phyloP scores from a whole-genome alignment of 345 rosid species.

The Murraya koenigii region DNA sequence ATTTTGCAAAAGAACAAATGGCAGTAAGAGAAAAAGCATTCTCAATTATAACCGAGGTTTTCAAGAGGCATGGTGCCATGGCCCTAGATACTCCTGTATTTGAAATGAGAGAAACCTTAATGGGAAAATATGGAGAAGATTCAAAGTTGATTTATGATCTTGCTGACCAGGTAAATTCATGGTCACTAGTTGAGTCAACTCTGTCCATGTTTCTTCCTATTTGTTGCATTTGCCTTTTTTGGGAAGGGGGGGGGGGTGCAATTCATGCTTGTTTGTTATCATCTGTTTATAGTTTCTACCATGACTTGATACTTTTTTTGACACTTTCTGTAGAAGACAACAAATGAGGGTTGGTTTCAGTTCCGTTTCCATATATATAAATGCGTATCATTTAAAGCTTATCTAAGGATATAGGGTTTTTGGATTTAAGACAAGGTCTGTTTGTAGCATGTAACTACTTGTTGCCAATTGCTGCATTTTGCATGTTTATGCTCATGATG shows the following conservation, averaged over 20 bases:
- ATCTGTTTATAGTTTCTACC: too few relatives aligned
- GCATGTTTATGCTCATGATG: too few relatives aligned
- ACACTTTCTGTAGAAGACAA: too few relatives aligned
- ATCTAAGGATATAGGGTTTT: background rate
- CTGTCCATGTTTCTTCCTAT: background rate
- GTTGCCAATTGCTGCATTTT: too few relatives aligned
- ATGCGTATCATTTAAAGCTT: background rate
- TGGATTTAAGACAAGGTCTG: too few relatives aligned
- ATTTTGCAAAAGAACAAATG: conserved; percentile 92
- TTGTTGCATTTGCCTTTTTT: background rate
- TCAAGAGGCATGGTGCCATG: conserved; percentile 89
- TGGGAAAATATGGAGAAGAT: conserved; percentile 95
- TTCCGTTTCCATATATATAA: too few relatives aligned
- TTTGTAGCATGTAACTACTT: too few relatives aligned
- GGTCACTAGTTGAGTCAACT: conserved; percentile 4
- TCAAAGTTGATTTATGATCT: conserved; percentile 90
- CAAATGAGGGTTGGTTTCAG: too few relatives aligned
- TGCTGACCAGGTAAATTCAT: conserved; percentile 79
- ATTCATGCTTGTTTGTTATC: background rate
- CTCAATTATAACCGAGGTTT: conserved; percentile 66
- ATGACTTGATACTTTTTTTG: too few relatives aligned
- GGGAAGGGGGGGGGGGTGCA: too few relatives aligned
- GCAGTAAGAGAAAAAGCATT: conserved; percentile 74
- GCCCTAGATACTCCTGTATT: conserved; percentile 95
- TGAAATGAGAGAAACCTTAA: conserved; percentile 90